These are phyloP conservation scores for Eurotiales sp. DNA, from an alignment of 2,329 filamentous ascomycete genomes.

Conservation along the genomic window DNA sequence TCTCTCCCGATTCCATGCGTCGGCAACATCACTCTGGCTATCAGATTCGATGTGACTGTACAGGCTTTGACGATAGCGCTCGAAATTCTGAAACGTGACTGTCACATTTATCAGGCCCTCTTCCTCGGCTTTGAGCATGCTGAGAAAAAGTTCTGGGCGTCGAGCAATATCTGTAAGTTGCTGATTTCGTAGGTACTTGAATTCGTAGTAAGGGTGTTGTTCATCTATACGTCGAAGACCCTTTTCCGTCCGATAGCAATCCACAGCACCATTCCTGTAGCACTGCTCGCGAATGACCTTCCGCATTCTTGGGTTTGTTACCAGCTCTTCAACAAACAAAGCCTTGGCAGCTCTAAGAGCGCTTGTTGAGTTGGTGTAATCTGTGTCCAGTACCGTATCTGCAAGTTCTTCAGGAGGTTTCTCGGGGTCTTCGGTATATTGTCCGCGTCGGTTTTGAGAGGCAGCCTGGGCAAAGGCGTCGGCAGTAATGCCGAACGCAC, in stretches of 20 bases:
- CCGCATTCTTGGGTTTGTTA: slow-evolving; percentile 81
- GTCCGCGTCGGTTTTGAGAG: slow-evolving; percentile 70
- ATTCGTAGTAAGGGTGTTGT: slow-evolving; percentile 92
- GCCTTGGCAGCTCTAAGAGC: slow-evolving; percentile 76
- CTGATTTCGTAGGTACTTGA: slow-evolving; percentile 93
- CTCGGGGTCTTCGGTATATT: slow-evolving; percentile 78
- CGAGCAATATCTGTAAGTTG: slow-evolving; percentile 75
- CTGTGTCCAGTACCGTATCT: slow-evolving; percentile 67
- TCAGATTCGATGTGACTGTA: slow-evolving; percentile 86
- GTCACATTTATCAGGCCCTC: slow-evolving; percentile 87
- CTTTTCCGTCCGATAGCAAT: slow-evolving; percentile 89
- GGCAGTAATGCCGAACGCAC: slow-evolving; percentile 83
- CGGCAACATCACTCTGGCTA: slow-evolving; percentile 89
- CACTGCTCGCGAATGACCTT: slow-evolving; percentile 79
- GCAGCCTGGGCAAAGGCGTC: slow-evolving; percentile 87
- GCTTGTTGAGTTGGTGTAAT: slow-evolving; percentile 70
- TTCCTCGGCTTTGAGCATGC: slow-evolving; percentile 96
- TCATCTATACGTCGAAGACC: slow-evolving; percentile 91
- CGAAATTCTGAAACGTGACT: slow-evolving; percentile 70
- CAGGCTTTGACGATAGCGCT: slow-evolving; percentile 71
- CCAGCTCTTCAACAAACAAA: slow-evolving; percentile 88
- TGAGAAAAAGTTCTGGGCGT: slow-evolving; percentile 84
- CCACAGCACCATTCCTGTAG: slow-evolving; percentile 78
- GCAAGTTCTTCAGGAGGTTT: slow-evolving; percentile 82
- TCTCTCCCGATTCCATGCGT: slow-evolving; percentile 89